Evolutionary conservation across 345 rosid genomes (phyloP).

Genomic region (Salix purpurea): DNA sequence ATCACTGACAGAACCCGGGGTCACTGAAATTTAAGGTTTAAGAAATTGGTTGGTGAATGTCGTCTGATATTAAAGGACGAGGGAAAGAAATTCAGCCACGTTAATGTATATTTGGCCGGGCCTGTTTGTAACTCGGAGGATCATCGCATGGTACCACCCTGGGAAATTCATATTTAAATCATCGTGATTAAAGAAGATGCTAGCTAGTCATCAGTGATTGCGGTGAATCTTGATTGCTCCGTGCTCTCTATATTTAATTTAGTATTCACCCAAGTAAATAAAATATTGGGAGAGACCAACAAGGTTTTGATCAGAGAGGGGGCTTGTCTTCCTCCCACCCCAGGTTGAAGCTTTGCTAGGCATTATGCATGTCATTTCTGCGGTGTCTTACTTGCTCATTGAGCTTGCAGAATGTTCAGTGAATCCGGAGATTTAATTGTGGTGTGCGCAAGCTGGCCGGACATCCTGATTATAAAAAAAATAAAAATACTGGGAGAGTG

Average conservation of each 20-base stretch:
- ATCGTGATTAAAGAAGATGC: neutral
- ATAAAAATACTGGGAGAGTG: too few species aligned
- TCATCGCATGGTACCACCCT: neutral
- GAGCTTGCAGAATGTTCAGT: too few species aligned
- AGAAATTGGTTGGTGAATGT: neutral
- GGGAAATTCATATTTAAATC: neutral
- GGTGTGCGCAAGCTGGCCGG: rapidly evolving
- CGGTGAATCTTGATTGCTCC: neutral
- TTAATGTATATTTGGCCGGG: neutral
- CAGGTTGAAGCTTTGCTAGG: too few species aligned
- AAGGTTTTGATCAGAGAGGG: too few species aligned
- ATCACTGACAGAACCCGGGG: neutral
- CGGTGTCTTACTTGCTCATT: too few species aligned
- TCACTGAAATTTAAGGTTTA: neutral
- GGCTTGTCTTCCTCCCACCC: too few species aligned
- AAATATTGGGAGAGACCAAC: too few species aligned
- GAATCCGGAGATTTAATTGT: too few species aligned
- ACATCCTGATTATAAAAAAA: too few species aligned
- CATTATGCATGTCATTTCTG: too few species aligned
- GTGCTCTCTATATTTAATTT: too few species aligned
- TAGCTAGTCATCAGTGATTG: neutral
- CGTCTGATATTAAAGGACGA: neutral
- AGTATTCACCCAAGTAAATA: too few species aligned
- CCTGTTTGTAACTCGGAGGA: neutral
- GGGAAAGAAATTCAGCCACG: neutral